Conservation (phyloP, 306 rosid genomes). For the Quercus dentata region DNA sequence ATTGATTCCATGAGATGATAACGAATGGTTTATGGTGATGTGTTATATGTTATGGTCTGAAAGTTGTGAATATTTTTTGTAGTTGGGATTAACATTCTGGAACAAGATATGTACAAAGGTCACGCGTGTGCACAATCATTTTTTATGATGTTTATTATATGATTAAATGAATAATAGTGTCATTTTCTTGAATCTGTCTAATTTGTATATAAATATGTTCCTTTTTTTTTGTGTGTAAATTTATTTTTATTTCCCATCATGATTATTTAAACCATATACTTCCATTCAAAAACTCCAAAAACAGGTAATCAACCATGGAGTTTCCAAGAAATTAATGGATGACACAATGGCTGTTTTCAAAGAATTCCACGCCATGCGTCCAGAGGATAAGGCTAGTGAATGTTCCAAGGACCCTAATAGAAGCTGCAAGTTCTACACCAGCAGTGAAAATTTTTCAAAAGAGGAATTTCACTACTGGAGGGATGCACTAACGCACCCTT, state of each 20-base stretch:
- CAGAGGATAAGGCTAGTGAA: constrained; percentile 52
- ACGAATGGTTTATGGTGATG: too few species aligned
- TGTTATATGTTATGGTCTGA: neutral
- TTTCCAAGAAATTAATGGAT: constrained; percentile 37
- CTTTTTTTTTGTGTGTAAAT: neutral
- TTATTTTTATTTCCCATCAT: neutral
- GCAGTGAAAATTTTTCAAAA: constrained; percentile 46
- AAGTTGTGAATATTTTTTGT: neutral
- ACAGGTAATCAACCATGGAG: constrained; percentile 77
- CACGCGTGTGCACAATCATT: too few species aligned
- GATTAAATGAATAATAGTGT: too few species aligned
- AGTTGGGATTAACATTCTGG: neutral
- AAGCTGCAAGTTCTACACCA: constrained; percentile 58
- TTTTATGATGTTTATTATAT: too few species aligned
- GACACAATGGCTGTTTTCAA: constrained; percentile 37
- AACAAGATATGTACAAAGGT: too few species aligned
- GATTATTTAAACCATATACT: too few species aligned
- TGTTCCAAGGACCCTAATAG: constrained; percentile 48
- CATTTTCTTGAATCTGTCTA: too few species aligned
- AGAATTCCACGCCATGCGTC: constrained; percentile 66
- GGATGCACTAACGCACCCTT: constrained; percentile 58
- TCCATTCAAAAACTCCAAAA: neutral
- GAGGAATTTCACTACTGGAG: constrained; percentile 59
- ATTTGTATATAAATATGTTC: neutral
- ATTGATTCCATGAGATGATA: too few species aligned